Conservation (phyloP, 2,329 filamentous ascomycete species). For the Xylariales sp. region DNA sequence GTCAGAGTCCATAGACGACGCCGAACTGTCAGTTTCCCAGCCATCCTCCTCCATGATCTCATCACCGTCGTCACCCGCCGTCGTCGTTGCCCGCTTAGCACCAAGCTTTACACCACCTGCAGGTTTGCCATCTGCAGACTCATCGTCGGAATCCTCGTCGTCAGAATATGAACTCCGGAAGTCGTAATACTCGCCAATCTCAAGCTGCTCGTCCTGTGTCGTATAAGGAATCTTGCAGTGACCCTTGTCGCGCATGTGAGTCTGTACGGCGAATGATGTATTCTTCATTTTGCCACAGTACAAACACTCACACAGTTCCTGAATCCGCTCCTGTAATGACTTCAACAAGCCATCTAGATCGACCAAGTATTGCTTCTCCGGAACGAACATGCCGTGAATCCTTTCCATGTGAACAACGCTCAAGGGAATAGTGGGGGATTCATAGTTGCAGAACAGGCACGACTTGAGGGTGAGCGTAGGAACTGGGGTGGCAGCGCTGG, state of each 20-base stretch:
- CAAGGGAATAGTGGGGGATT: slow-evolving; percentile 68
- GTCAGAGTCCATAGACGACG: slow-evolving; percentile 81
- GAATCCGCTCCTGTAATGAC: slow-evolving; percentile 75
- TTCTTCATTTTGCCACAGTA: slow-evolving; percentile 81
- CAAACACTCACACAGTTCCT: slow-evolving; percentile 76
- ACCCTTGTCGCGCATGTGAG: slow-evolving; percentile 94
- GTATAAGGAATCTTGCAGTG: slow-evolving; percentile 96
- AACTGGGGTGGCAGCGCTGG: slow-evolving; percentile 37
- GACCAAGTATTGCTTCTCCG: slow-evolving; percentile 78
- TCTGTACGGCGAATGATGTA: slow-evolving; percentile 76
- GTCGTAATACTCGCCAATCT: slow-evolving; percentile 95
- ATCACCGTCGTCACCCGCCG: slow-evolving; percentile 48
- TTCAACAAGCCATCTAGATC: slow-evolving; percentile 76
- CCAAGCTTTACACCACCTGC: slow-evolving; percentile 66
- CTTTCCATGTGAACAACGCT: slow-evolving; percentile 88
- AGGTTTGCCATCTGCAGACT: slow-evolving; percentile 46
- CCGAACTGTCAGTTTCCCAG: slow-evolving; percentile 93
- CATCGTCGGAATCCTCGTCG: slow-evolving; percentile 59
- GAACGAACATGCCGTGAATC: slow-evolving; percentile 92
- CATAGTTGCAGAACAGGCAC: slow-evolving; percentile 91
- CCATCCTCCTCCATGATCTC: slow-evolving; percentile 63
- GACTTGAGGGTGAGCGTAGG: slow-evolving; percentile 41
- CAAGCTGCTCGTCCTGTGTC: slow-evolving; percentile 82
- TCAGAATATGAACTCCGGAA: slow-evolving; percentile 96
- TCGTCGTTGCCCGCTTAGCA: slow-evolving; percentile 49